Evolutionary conservation across 2,329 filamentous ascomycete species (phyloP).

Genomic region (Hypocrella siamensis): DNA sequence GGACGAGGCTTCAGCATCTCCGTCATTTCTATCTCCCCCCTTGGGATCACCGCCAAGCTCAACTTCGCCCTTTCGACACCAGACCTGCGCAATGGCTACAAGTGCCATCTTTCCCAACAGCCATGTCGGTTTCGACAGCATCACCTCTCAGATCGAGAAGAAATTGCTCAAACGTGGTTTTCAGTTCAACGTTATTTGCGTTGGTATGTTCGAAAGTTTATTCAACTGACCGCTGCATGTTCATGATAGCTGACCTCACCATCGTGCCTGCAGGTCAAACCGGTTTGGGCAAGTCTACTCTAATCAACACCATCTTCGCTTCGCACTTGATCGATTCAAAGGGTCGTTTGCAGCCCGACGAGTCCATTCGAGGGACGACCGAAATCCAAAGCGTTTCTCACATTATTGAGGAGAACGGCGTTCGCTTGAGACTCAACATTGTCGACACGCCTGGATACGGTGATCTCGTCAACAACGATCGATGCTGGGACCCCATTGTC

Average conservation of each 20-base stretch:
- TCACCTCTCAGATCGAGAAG: conserved; percentile 97
- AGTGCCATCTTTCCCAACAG: conserved; percentile 67
- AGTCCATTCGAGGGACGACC: conserved; percentile 86
- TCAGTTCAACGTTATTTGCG: conserved; percentile 99
- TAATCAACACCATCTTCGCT: conserved; percentile 99
- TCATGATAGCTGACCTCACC: conserved; percentile 5
- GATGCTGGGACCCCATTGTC: conserved; percentile 99
- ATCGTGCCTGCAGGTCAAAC: conserved; percentile 60
- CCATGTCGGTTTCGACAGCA: conserved; percentile 99
- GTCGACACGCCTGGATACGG: conserved; percentile 98
- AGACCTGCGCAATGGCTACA: conserved; percentile 49
- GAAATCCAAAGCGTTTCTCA: conserved; percentile 97
- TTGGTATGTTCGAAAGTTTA: conserved; percentile 52
- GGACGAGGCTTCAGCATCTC: no score
- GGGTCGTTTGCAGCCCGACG: conserved; percentile 81
- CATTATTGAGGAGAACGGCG: conserved; percentile 98
- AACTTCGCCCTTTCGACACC: background rate
- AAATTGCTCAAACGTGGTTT: conserved; percentile 99
- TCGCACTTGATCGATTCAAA: conserved; percentile 99
- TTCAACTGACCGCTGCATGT: conserved; percentile 2
- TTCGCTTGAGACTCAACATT: conserved; percentile 93
- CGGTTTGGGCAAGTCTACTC: conserved; percentile 92
- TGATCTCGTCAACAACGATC: conserved; percentile 98
- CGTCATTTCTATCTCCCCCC: background rate
- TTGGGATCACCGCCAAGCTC: background rate